A percentile compares a stretch with the other conserved stretches of the same genome.
Conservation (phyloP, 225 moss, liverwort and hornwort genomes). For the Bryoerythrophyllum caledonicum region DNA sequence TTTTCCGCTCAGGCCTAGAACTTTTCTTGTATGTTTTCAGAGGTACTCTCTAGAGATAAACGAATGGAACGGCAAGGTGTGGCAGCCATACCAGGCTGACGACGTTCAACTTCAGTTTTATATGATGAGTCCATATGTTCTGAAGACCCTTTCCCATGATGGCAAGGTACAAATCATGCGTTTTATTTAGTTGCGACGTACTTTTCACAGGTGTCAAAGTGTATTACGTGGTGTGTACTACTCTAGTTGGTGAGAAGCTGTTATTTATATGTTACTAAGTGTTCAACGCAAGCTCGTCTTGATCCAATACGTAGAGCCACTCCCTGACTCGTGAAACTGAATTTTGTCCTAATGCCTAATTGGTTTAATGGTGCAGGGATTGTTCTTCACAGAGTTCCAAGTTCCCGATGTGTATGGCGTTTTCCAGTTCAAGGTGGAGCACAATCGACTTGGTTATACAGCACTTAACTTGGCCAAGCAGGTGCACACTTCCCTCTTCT, state of each 20-base stretch:
- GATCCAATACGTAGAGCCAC: not conserved
- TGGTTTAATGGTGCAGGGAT: constrained; percentile 48
- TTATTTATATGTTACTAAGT: not conserved
- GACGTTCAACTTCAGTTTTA: constrained; percentile 99
- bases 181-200: not conserved
- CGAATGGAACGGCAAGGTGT: constrained; percentile 93
- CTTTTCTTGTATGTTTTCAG: constrained; percentile 31
- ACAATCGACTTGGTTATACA: constrained; percentile 77
- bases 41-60: constrained; percentile 79
- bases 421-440: constrained; percentile 97
- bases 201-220: not conserved
- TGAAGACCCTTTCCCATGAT: constrained; percentile 80
- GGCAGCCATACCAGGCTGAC: constrained; percentile 92
- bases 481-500: constrained; percentile 32
- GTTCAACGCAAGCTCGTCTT: constrained; percentile 9
- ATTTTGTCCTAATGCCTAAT: constrained; percentile 1
- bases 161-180: constrained; percentile 52
- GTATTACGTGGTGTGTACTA: not conserved
- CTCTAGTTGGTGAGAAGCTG: not conserved
- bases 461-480: constrained; percentile 80
- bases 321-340: not conserved
- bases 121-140: constrained; percentile 99
- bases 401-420: constrained; percentile 99
- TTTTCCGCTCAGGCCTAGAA: not conserved
- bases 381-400: constrained; percentile 81